Evolutionary conservation across 2,329 filamentous ascomycete genomes (phyloP).

Genomic region (Clonostachys rosea): DNA sequence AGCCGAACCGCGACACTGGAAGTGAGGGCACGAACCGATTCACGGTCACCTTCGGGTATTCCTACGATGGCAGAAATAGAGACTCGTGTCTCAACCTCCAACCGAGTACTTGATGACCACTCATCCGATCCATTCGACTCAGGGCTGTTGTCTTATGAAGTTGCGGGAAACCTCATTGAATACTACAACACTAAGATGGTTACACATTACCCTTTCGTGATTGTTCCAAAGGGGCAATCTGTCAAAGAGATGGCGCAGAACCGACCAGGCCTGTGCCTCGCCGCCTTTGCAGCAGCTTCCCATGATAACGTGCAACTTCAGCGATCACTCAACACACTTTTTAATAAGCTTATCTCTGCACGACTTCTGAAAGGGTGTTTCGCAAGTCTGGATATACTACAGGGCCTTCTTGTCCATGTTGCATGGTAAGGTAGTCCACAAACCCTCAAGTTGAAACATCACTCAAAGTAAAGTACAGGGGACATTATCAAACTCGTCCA

Average conservation of each 20-base stretch:
- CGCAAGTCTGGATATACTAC: conserved; percentile 18
- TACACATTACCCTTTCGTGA: conserved; percentile 20
- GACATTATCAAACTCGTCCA: conserved; percentile 20
- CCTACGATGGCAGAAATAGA: too few relatives aligned
- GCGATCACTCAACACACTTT: conserved; percentile 13
- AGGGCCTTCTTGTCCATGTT: conserved; percentile 19
- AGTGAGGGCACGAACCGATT: too few relatives aligned
- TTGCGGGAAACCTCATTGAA: conserved; percentile 15
- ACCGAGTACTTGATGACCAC: too few relatives aligned
- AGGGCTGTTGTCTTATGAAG: conserved; percentile 11
- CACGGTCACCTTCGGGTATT: too few relatives aligned
- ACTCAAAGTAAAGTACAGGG: conserved; percentile 10
- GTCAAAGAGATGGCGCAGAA: conserved; percentile 11
- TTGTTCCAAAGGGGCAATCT: conserved; percentile 8
- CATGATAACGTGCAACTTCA: conserved; percentile 13
- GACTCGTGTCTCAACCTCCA: too few relatives aligned
- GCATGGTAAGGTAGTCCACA: conserved; percentile 16
- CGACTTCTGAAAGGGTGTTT: conserved; percentile 14
- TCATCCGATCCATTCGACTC: conserved; percentile 9
- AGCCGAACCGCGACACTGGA: too few relatives aligned
- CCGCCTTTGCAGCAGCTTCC: conserved; percentile 17
- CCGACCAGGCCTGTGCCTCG: conserved; percentile 16
- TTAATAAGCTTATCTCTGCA: conserved; percentile 16
- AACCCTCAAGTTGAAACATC: not conserved
- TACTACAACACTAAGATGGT: conserved; percentile 14